Evolutionary conservation across 371 early-diverging fungal species (phyloP).

Genomic region (Mortierella sp.): DNA sequence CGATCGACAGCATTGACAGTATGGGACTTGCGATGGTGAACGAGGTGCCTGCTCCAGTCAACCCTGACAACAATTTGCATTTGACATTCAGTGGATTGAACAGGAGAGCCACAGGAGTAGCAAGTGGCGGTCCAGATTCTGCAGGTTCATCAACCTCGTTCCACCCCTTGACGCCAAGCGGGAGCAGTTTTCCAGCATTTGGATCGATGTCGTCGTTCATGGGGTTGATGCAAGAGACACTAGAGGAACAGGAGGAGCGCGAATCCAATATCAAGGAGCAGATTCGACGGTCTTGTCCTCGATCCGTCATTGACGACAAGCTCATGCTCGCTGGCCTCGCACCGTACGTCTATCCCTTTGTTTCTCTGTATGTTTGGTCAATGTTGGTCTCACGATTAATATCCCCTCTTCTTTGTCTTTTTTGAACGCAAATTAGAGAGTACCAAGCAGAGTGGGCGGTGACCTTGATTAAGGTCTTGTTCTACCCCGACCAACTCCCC

Average conservation of each 20-base stretch:
- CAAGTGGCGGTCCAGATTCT: neutral
- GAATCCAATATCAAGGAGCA: constrained; percentile 42
- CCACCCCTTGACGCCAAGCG: constrained; percentile 27
- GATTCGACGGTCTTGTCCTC: constrained; percentile 35
- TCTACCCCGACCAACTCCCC: constrained; percentile 60
- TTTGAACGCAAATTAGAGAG: constrained; percentile 38
- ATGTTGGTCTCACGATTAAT: too few relatives aligned
- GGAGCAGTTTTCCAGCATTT: constrained; percentile 29
- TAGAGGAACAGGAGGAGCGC: constrained; percentile 40
- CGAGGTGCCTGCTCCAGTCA: constrained; percentile 4
- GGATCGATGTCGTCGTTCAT: constrained; percentile 31
- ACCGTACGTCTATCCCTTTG: constrained; percentile 17
- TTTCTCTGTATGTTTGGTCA: neutral
- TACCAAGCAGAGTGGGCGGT: constrained; percentile 61
- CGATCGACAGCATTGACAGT: constrained; percentile 38
- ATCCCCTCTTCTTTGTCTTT: neutral
- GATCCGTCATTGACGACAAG: constrained; percentile 54
- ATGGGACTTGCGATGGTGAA: neutral
- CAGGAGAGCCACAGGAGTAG: neutral
- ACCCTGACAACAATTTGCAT: constrained; percentile 14
- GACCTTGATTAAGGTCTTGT: constrained; percentile 60
- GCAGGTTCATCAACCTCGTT: neutral
- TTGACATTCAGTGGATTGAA: neutral
- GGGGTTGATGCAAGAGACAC: constrained; percentile 46
- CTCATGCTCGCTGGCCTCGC: constrained; percentile 61